A percentile compares a stretch with the other conserved stretches of the same genome.
Conservation (phyloP, 352 stramenopile species). For the Pythium coloratum region DNA sequence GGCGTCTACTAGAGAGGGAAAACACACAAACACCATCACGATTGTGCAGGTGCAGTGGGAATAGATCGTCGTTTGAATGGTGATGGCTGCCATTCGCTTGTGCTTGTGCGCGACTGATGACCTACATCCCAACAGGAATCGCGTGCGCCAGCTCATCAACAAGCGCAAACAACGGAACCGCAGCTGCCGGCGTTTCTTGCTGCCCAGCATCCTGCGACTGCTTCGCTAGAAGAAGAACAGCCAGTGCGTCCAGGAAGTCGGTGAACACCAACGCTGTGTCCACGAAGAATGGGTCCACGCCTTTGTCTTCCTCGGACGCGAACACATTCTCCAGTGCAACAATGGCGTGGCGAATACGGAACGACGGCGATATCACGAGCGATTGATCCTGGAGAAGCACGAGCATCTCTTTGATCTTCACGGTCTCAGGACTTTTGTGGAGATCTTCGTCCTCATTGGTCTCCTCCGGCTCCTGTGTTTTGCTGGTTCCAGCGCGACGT, state of each 20-base stretch:
- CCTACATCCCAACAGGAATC: slow-evolving; percentile 3
- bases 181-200: not conserved
- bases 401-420: slow-evolving; percentile 26
- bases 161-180: slow-evolving; percentile 33
- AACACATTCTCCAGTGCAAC: slow-evolving; percentile 19
- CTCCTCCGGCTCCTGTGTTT: not conserved
- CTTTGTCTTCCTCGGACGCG: slow-evolving; percentile 2
- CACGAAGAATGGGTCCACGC: slow-evolving; percentile 53
- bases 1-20: slow-evolving; percentile 49
- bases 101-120: not conserved
- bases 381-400: slow-evolving; percentile 16
- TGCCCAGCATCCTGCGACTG: slow-evolving; percentile 30
- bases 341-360: slow-evolving; percentile 28
- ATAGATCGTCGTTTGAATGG: slow-evolving; percentile 4
- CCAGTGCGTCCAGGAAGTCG: slow-evolving; percentile 59
- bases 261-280: slow-evolving; percentile 51
- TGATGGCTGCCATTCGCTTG: not conserved
- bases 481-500: not conserved
- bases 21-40: no score
- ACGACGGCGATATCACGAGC: slow-evolving; percentile 15
- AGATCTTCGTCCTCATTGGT: slow-evolving; percentile 5
- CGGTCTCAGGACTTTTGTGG: not conserved
- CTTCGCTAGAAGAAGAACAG: slow-evolving; percentile 46
- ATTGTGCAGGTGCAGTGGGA: not conserved
- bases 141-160: slow-evolving; percentile 48